Conservation (phyloP, 1,284 basidiomycete species). For the Cryptococcus jaspeensis region DNA sequence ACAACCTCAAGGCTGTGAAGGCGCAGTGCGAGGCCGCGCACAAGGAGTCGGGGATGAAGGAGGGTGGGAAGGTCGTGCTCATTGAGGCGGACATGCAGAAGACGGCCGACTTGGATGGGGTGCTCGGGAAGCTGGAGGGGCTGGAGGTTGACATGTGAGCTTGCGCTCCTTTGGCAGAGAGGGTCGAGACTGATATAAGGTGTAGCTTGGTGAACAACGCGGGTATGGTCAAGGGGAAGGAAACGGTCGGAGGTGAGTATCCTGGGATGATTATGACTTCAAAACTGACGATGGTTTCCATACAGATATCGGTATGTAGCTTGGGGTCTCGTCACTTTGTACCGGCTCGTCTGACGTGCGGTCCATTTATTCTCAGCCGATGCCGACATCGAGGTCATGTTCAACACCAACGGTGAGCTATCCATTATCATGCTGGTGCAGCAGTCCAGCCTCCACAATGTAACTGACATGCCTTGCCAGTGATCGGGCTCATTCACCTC, state of each 20-base stretch:
- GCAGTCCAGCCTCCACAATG: not conserved
- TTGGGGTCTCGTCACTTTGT: not conserved
- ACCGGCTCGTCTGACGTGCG: not conserved
- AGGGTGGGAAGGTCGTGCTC: conserved; percentile 32
- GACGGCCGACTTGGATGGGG: conserved; percentile 28
- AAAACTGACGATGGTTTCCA: not conserved
- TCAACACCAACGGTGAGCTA: conserved; percentile 69
- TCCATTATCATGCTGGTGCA: not conserved
- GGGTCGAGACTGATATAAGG: not conserved
- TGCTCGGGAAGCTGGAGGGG: conserved; percentile 32
- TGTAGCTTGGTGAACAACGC: conserved; percentile 51
- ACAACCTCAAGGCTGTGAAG: conserved; percentile 39
- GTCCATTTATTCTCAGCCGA: conserved; percentile 18
- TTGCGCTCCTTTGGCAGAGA: not conserved
- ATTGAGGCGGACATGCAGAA: conserved; percentile 45
- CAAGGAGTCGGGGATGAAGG: conserved; percentile 22
- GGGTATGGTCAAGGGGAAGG: conserved; percentile 48
- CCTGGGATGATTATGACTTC: too few species aligned
- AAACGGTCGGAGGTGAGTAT: conserved; percentile 47
- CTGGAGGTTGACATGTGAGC: conserved; percentile 45
- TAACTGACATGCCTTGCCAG: conserved; percentile 11
- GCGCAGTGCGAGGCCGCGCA: conserved; percentile 25
- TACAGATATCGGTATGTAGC: conserved; percentile 34
- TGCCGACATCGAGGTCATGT: conserved; percentile 63
- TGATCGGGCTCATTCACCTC: conserved; percentile 45